These are phyloP conservation scores for Candida sithepensis DNA, from an alignment of 805 yeast genomes.

Conservation along the genomic window DNA sequence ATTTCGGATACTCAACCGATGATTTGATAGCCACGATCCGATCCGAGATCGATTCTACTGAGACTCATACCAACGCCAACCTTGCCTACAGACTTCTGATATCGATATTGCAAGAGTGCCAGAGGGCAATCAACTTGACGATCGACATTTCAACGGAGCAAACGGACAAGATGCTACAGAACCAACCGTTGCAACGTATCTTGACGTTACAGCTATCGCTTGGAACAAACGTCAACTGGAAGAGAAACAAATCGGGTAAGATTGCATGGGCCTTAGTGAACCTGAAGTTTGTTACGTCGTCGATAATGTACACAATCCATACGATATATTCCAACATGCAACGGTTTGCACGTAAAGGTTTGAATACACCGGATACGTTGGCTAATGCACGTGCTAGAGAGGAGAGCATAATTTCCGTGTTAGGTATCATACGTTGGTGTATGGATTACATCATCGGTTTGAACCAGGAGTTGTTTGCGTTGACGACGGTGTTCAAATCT, in stretches of 20 bases:
- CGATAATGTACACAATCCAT: conserved; percentile 59
- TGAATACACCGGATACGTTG: conserved; percentile 43
- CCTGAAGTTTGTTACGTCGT: conserved; percentile 67
- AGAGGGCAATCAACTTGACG: conserved; percentile 69
- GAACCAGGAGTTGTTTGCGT: conserved; percentile 65
- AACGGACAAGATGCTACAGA: conserved; percentile 68
- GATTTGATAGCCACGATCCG: conserved; percentile 62
- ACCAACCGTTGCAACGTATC: conserved; percentile 74
- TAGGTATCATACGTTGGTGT: conserved; percentile 87
- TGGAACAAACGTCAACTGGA: conserved; percentile 46
- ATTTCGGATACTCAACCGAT: conserved; percentile 61
- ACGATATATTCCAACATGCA: conserved; percentile 63
- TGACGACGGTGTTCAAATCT: conserved; percentile 30
- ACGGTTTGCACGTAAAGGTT: conserved; percentile 52
- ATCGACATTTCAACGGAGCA: conserved; percentile 70
- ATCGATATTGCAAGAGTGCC: conserved; percentile 59
- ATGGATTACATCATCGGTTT: conserved; percentile 70
- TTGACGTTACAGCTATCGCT: conserved; percentile 65
- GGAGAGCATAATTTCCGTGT: conserved; percentile 55
- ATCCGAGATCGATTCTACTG: conserved; percentile 36
- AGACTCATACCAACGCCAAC: conserved; percentile 19
- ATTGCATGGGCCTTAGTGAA: conserved; percentile 65
- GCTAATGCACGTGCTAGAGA: conserved; percentile 44
- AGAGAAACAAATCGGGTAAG: conserved; percentile 36
- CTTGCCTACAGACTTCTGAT: conserved; percentile 34